These are phyloP conservation scores for Smittium culicis DNA, from an alignment of 371 early-diverging fungal species.

Conservation along the genomic window DNA sequence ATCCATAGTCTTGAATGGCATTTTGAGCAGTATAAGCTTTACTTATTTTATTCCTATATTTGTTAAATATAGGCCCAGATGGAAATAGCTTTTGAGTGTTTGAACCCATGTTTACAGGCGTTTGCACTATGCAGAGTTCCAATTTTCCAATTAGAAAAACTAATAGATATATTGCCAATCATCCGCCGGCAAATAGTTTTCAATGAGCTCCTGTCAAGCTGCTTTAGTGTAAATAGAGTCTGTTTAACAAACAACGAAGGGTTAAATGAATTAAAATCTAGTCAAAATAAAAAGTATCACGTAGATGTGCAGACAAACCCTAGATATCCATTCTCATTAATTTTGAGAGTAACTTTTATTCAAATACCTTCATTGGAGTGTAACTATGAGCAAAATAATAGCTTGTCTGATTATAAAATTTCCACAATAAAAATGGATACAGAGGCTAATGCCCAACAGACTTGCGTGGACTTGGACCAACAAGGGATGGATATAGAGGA, in stretches of 20 bases:
- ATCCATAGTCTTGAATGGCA: too few relatives aligned
- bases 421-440: background rate
- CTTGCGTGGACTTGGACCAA: background rate
- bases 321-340: constrained; percentile 6
- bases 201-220: constrained; percentile 3
- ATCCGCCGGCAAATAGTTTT: constrained; percentile 9
- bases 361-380: background rate
- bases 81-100: constrained; percentile 8
- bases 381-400: background rate
- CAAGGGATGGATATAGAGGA: background rate
- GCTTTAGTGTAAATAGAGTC: background rate
- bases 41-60: background rate
- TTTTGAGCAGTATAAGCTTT: background rate
- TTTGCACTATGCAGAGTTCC: constrained; percentile 4
- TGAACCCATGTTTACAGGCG: constrained; percentile 5
- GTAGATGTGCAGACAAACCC: background rate
- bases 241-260: background rate
- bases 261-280: too few relatives aligned
- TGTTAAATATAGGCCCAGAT: background rate
- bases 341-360: background rate
- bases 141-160: background rate
- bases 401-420: background rate
- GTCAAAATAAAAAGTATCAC: background rate
- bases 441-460: background rate
- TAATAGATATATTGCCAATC: background rate